Conservation (phyloP, 1,139 yeast genomes). For the Pichia sp. region DNA sequence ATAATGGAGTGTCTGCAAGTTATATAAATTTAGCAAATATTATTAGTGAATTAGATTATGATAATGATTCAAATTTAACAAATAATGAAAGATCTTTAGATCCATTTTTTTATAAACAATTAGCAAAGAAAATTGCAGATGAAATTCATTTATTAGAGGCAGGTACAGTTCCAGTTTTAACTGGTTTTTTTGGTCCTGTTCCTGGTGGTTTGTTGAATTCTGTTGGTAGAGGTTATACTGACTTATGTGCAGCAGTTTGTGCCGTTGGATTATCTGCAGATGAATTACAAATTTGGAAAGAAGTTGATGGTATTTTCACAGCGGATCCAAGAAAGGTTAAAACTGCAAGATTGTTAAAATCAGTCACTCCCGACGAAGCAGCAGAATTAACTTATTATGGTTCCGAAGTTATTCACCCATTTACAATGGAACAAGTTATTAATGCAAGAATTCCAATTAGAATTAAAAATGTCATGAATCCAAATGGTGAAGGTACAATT, state of each 20-base stretch:
- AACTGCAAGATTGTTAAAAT: slow-evolving; percentile 72
- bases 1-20: slow-evolving; percentile 66
- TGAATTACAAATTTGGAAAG: slow-evolving; percentile 96
- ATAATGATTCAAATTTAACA: slow-evolving; percentile 32
- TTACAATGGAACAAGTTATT: slow-evolving; percentile 98
- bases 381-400: slow-evolving; percentile 97
- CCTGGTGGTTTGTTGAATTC: slow-evolving; percentile 92
- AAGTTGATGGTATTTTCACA: slow-evolving; percentile 96
- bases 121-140: slow-evolving; percentile 55
- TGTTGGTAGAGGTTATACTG: slow-evolving; percentile 96
- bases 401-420: slow-evolving; percentile 95
- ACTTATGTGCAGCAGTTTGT: slow-evolving; percentile 90
- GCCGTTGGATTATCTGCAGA: slow-evolving; percentile 92
- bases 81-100: slow-evolving; percentile 37
- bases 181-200: slow-evolving; percentile 91
- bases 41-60: slow-evolving; percentile 29
- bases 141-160: slow-evolving; percentile 40
- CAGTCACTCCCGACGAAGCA: slow-evolving; percentile 97
- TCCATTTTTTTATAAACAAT: slow-evolving; percentile 56
- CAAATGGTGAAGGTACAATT: slow-evolving; percentile 83
- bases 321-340: slow-evolving; percentile 97
- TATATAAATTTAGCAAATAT: slow-evolving; percentile 76
- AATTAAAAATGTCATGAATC: slow-evolving; percentile 92
- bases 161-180: slow-evolving; percentile 74
- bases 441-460: slow-evolving; percentile 93